Evolutionary conservation across 495 filamentous ascomycete genomes (phyloP).

Genomic region (Usnea hakonensis): DNA sequence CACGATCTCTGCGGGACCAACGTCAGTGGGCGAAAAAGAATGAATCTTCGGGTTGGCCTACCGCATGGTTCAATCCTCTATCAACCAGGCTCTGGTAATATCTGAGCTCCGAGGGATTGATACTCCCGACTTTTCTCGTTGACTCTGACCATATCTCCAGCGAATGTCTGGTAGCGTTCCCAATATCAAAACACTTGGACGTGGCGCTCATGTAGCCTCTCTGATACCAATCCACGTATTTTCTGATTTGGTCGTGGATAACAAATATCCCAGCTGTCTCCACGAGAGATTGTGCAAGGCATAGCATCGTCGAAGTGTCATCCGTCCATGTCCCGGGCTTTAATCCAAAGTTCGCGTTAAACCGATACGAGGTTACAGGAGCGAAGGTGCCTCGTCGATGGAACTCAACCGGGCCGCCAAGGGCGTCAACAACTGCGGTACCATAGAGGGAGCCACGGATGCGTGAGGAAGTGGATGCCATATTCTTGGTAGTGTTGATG

Average conservation of each 20-base stretch:
- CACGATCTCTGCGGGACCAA: conserved; percentile 19
- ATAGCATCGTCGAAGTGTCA: conserved; percentile 42
- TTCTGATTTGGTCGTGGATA: conserved; percentile 27
- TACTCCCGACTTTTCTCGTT: background rate
- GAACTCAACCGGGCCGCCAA: conserved; percentile 43
- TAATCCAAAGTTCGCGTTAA: conserved; percentile 25
- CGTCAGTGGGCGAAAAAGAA: background rate
- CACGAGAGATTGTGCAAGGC: conserved; percentile 37
- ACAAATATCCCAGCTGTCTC: conserved; percentile 27
- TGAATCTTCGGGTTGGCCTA: background rate
- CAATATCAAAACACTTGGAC: conserved; percentile 36
- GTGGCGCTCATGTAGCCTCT: conserved; percentile 35
- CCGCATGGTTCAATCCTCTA: conserved; percentile 5
- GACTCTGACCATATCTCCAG: conserved; percentile 30
- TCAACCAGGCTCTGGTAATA: conserved; percentile 18
- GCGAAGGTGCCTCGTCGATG: conserved; percentile 31
- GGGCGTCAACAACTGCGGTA: conserved; percentile 40
- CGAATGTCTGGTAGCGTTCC: conserved; percentile 31
- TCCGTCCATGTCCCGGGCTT: conserved; percentile 39
- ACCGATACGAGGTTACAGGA: conserved; percentile 27
- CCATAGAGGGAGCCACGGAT: conserved; percentile 39
- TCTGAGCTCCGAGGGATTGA: conserved; percentile 10
- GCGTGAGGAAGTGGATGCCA: conserved; percentile 20
- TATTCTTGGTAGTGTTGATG: background rate
- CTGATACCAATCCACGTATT: conserved; percentile 35